These are phyloP conservation scores for Sorghum bicolor DNA, from an alignment of 176 grass and related monocot species.

Conservation along the genomic window DNA sequence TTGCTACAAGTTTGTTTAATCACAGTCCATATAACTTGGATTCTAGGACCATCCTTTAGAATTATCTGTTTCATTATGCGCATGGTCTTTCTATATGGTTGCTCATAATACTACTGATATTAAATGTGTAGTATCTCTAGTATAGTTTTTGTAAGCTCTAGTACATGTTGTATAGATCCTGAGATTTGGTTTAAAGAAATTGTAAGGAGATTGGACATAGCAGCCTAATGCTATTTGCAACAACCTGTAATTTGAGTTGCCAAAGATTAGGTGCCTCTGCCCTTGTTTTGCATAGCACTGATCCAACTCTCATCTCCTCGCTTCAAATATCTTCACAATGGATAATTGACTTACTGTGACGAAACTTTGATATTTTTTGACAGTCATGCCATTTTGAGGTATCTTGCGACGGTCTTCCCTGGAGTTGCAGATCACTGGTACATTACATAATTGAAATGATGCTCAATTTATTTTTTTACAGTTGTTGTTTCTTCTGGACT, in stretches of 20 bases:
- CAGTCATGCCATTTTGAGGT: conserved; percentile 90
- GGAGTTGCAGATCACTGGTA: conserved; percentile 83
- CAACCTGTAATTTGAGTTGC: not conserved
- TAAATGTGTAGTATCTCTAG: not conserved
- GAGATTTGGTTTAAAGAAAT: not conserved
- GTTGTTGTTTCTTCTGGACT: not conserved
- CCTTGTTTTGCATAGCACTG: not conserved
- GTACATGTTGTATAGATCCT: not conserved
- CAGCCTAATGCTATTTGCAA: not conserved
- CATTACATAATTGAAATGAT: not conserved
- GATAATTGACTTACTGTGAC: not conserved
- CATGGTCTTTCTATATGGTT: not conserved
- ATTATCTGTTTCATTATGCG: not conserved
- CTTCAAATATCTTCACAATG: not conserved
- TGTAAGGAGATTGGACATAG: not conserved
- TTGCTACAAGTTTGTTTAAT: not conserved
- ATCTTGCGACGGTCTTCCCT: conserved; percentile 72
- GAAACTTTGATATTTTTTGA: not conserved
- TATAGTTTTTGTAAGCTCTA: not conserved
- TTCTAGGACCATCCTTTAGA: not conserved
- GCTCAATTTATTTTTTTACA: not conserved
- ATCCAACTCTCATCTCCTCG: not conserved
- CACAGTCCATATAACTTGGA: not conserved
- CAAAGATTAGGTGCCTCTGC: not conserved
- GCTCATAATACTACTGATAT: not conserved